Base-by-base conservation (phyloP, 2,329 filamentous ascomycete species). In the Alternaria panax region DNA sequence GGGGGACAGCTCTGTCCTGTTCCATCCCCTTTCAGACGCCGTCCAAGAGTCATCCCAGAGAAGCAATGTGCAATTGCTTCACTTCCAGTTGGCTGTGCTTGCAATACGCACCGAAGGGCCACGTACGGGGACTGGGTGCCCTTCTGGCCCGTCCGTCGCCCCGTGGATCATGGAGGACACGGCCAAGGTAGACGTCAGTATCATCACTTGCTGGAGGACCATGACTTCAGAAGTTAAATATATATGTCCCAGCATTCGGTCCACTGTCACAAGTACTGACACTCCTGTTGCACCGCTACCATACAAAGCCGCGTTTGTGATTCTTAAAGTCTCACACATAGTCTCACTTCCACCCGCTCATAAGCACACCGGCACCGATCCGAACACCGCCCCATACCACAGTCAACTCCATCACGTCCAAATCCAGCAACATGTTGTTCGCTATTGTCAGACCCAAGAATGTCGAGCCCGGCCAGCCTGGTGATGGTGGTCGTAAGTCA, bases 111-210 rank as follows among this genome's bases (percentile, higher is more conserved):
- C 64, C 63, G 54, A 56, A 73, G 69, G 71, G 74, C 71, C 69
- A 75, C 73, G 69, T 72, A 69, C 67, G 57, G 55, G 65, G 73
- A 69, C 67, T 59, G 55, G 65, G 72, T 72, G 73, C 72, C 73
- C 73, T 70, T 59, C 63, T 66, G 63, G 72, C 63, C 56, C 60
- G 69, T 69, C 57, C 57, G 64, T 69, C 71, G 72, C 72, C 70
- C 70, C 60, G 69, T 70, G 66, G 58, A 65, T 56, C 55, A 63
- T 63, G 63, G 65, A 66, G 63, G 66, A 63, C 66, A 62, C 43
- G 51, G 57, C 51, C 57, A 55, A 55, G 59, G 43, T 60, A 58
- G 60, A 64, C 46, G 59, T 63, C 55, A 52, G 54, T 58, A 41
- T 56, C 51, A 47, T 36, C 43, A 58, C 62, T 52, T 57, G 22